Conservation (phyloP, 129 eudicot species). For the Arctium lappa region DNA sequence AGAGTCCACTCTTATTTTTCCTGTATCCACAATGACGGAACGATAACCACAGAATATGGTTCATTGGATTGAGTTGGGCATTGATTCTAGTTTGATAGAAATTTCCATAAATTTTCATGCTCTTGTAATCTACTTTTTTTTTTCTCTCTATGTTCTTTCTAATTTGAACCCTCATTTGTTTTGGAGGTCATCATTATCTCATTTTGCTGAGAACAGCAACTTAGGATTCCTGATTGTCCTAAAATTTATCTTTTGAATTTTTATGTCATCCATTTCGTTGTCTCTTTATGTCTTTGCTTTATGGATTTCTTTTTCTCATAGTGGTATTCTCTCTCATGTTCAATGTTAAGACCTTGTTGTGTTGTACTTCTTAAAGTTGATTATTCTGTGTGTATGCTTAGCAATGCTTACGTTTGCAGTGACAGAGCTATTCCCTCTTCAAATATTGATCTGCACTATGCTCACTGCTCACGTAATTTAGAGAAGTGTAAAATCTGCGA, state of each 20-base stretch:
- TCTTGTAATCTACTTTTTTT: background rate
- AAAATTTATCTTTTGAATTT: background rate
- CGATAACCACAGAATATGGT: background rate
- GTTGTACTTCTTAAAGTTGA: background rate
- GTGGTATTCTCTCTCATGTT: too few relatives aligned
- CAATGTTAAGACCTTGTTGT: background rate
- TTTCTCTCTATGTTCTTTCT: background rate
- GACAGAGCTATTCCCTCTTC: conserved; percentile 70
- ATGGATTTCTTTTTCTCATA: too few relatives aligned
- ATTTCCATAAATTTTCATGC: background rate
- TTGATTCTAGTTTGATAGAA: background rate
- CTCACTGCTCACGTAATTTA: conserved; percentile 76
- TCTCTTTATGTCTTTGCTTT: background rate
- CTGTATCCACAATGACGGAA: background rate
- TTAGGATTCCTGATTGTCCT: background rate
- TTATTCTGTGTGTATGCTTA: background rate
- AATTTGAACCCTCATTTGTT: background rate
- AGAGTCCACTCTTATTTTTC: background rate
- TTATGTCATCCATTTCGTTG: background rate
- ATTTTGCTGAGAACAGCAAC: background rate
- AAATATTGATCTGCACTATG: conserved; percentile 71
- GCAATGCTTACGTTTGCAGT: conserved; percentile 34
- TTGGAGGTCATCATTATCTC: background rate
- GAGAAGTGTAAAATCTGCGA: conserved; percentile 76
- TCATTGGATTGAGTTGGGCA: background rate